Evolutionary conservation across 805 yeast species (phyloP).

Genomic region (Nakazawaea peltata): DNA sequence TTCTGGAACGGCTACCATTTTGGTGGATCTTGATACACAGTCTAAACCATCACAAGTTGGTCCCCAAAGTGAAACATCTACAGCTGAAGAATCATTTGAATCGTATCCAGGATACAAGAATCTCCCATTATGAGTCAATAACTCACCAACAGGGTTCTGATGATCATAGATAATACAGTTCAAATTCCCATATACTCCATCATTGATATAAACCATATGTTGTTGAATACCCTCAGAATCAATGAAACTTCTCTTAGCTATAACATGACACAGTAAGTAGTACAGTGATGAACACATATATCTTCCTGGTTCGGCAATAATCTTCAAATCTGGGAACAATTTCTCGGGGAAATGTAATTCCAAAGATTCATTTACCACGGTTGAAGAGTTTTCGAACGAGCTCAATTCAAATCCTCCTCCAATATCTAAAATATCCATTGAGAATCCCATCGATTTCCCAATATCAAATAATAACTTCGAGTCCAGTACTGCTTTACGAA

Average conservation of each 20-base stretch:
- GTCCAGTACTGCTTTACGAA: conserved; percentile 65
- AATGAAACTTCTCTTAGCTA: conserved; percentile 60
- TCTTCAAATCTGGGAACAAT: conserved; percentile 22
- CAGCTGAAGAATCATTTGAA: too few species aligned
- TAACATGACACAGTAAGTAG: conserved; percentile 75
- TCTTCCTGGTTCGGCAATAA: conserved; percentile 94
- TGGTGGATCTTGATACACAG: conserved; percentile 51
- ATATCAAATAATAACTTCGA: conserved; percentile 59
- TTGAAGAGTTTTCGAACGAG: conserved; percentile 49
- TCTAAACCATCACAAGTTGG: conserved; percentile 98
- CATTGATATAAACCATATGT: conserved; percentile 82
- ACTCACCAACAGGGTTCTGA: conserved; percentile 66
- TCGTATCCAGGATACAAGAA: conserved; percentile 28
- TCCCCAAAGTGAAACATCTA: conserved; percentile 85
- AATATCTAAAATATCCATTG: conserved; percentile 60
- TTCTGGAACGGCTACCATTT: conserved; percentile 49
- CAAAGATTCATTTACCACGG: conserved; percentile 47
- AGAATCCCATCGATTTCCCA: conserved; percentile 39
- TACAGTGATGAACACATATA: conserved; percentile 81
- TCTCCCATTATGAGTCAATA: conserved; percentile 46
- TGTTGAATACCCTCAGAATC: conserved; percentile 21
- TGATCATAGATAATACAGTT: conserved; percentile 93
- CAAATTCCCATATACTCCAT: conserved; percentile 93
- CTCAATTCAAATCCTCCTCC: conserved; percentile 88
- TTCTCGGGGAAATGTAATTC: conserved; percentile 50